Conservation (phyloP, 176 grass and related monocot genomes). For the Eleusine indica region DNA sequence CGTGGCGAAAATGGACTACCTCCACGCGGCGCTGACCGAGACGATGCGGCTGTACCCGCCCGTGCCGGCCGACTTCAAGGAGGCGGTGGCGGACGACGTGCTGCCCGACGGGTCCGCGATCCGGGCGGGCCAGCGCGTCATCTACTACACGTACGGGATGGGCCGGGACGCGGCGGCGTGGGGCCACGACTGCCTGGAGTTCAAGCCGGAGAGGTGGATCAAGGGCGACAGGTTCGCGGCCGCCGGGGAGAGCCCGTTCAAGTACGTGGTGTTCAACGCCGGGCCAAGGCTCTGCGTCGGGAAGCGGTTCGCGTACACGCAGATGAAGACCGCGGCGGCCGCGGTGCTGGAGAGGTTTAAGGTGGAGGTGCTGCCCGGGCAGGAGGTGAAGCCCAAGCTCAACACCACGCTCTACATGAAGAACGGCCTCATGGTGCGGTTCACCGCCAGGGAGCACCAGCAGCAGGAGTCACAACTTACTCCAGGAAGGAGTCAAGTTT, state of each 20-base stretch:
- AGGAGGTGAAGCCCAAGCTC: constrained; percentile 72
- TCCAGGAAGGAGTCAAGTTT: not conserved
- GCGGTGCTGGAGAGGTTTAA: constrained; percentile 58
- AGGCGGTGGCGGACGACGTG: constrained; percentile 72
- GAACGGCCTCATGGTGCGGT: constrained; percentile 64
- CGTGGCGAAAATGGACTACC: constrained; percentile 66
- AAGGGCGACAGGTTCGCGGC: constrained; percentile 42
- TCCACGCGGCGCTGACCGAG: constrained; percentile 88
- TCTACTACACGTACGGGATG: constrained; percentile 85
- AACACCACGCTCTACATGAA: constrained; percentile 90
- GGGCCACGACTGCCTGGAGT: constrained; percentile 64
- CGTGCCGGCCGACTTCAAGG: constrained; percentile 87
- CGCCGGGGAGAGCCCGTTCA: constrained; percentile 66
- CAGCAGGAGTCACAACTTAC: not conserved
- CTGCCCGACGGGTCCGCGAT: constrained; percentile 67
- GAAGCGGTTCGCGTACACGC: constrained; percentile 86
- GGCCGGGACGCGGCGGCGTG: constrained; percentile 60
- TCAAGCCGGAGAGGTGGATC: constrained; percentile 78
- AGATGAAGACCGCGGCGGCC: constrained; percentile 87
- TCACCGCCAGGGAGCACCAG: constrained; percentile 42
- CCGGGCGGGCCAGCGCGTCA: constrained; percentile 57
- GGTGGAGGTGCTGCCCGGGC: constrained; percentile 60
- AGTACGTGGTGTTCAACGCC: constrained; percentile 88
- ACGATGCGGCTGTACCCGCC: constrained; percentile 83
- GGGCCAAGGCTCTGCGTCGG: constrained; percentile 83